Evolutionary conservation across 495 filamentous ascomycete genomes (phyloP).

Genomic region (Pseudevernia furfuracea): DNA sequence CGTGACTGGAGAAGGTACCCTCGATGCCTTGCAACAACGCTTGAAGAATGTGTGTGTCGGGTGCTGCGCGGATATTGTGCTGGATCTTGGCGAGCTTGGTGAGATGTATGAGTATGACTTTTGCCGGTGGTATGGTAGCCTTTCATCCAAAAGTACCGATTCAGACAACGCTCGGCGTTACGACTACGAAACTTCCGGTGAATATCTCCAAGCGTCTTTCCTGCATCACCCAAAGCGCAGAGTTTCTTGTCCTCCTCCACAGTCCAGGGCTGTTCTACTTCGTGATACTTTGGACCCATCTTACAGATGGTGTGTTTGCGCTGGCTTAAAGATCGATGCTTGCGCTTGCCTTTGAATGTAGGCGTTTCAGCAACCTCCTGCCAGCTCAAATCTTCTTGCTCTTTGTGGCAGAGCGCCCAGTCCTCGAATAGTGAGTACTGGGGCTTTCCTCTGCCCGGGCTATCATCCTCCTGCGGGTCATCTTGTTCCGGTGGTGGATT

Average conservation of each 20-base stretch:
- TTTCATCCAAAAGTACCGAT: neutral
- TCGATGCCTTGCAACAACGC: neutral
- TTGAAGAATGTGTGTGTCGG: neutral
- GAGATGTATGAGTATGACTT: neutral
- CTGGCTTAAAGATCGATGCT: constrained; percentile 6
- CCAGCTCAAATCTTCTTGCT: neutral
- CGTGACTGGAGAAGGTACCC: neutral
- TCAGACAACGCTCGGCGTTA: neutral
- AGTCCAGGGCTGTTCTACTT: neutral
- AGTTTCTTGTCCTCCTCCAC: neutral
- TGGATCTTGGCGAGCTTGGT: neutral
- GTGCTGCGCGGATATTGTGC: neutral
- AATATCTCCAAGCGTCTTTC: neutral
- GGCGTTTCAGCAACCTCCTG: neutral
- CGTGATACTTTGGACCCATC: neutral
- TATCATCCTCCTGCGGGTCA: neutral
- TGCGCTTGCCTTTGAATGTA: neutral
- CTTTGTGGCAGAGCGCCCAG: neutral
- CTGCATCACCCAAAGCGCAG: neutral
- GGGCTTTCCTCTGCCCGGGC: neutral
- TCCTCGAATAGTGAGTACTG: neutral
- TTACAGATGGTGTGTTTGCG: neutral
- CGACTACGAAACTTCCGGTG: neutral
- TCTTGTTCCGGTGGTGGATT: neutral
- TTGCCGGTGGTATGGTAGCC: neutral